Percentiles rank a stretch among this genome's conserved stretches.
phyloP scores from a whole-genome alignment of 2,329 filamentous ascomycete genomes.

The Cladosporium sp. region DNA sequence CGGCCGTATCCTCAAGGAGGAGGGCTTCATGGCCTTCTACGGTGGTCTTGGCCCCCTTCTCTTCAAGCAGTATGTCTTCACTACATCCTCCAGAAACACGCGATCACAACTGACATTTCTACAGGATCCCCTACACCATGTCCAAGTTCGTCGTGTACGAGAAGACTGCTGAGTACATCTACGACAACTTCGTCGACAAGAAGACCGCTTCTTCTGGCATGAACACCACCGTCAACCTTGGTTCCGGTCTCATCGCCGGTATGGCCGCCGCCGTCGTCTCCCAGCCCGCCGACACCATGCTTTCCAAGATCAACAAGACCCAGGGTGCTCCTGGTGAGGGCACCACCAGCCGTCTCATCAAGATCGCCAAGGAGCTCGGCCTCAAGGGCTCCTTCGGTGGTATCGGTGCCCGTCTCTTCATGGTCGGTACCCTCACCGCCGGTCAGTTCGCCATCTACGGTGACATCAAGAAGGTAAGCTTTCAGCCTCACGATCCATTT shows the following conservation, averaged over 20 bases:
- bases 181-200: conserved; percentile 63
- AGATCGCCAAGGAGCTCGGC: conserved; percentile 84
- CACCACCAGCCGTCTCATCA: conserved; percentile 73
- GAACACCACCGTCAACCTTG: conserved; percentile 79
- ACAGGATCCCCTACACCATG: conserved; percentile 86
- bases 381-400: conserved; percentile 69
- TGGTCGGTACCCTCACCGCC: conserved; percentile 70
- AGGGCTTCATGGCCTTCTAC: conserved; percentile 85
- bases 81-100: neutral
- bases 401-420: conserved; percentile 75
- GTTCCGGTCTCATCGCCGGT: conserved; percentile 79
- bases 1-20: conserved; percentile 74
- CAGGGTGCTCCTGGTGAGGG: conserved; percentile 82
- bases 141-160: conserved; percentile 93
- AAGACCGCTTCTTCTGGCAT: conserved; percentile 59
- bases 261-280: conserved; percentile 84
- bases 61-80: conserved; percentile 63
- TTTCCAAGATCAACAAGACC: conserved; percentile 95
- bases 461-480: conserved; percentile 59
- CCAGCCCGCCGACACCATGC: conserved; percentile 89
- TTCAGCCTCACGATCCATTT: conserved; percentile 5
- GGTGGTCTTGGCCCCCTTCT: conserved; percentile 84
- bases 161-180: conserved; percentile 75
- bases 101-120: conserved; percentile 14
- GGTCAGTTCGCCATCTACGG: conserved; percentile 90